Conservation (phyloP, 176 grass and related monocot genomes). For the Bothriochloa decipiens region DNA sequence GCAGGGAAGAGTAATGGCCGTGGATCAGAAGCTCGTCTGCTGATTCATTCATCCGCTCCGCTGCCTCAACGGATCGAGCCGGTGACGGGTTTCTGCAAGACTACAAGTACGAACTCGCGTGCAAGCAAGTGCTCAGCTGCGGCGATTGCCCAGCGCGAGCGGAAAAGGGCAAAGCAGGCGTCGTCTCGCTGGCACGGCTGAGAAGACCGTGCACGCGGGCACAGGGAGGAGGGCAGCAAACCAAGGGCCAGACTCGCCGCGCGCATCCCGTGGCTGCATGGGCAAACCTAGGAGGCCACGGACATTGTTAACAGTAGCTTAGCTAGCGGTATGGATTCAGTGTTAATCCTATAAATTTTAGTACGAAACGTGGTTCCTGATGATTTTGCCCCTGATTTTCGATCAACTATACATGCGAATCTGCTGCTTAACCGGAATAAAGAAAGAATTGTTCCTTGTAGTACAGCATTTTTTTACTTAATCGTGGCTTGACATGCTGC, state of each 20-base stretch:
- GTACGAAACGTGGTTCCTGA: too few species aligned
- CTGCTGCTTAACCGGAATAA: neutral
- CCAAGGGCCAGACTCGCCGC: neutral
- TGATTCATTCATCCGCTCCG: neutral
- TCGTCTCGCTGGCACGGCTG: neutral
- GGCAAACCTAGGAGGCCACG: neutral
- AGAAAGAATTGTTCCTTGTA: neutral
- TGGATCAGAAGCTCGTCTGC: conserved; percentile 29
- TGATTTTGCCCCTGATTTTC: neutral
- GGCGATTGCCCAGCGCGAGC: neutral
- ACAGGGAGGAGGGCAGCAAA: neutral
- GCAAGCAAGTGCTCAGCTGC: neutral
- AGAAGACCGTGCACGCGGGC: neutral
- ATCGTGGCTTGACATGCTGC: neutral
- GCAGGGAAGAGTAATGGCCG: neutral
- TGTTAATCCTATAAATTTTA: neutral
- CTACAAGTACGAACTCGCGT: neutral
- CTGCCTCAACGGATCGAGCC: neutral
- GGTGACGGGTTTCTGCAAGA: neutral
- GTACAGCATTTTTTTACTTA: neutral
- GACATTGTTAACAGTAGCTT: too few species aligned
- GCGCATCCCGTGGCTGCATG: neutral
- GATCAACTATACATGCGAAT: neutral
- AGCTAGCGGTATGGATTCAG: neutral
- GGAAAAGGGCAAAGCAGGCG: neutral